Percentiles rank a stretch among this genome's conserved stretches.
These are phyloP conservation scores for Epichloe typhina DNA, from an alignment of 2,329 filamentous ascomycete genomes.

Conservation along the genomic window DNA sequence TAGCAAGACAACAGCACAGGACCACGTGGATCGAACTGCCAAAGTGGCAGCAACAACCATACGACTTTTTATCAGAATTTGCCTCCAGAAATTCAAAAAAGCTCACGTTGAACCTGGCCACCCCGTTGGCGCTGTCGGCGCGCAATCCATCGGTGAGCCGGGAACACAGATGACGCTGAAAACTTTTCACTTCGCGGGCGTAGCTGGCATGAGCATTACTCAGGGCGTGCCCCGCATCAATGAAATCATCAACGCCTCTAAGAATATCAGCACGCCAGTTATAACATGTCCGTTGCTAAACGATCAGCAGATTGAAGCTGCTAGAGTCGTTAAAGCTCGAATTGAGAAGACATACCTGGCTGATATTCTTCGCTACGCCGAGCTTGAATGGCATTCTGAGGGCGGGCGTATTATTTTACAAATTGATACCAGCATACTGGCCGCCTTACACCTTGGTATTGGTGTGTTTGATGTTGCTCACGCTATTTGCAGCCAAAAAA, in stretches of 20 bases:
- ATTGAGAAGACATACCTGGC: slow-evolving; percentile 90
- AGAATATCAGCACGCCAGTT: slow-evolving; percentile 84
- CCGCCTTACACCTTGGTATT: slow-evolving; percentile 72
- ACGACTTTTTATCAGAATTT: slow-evolving; percentile 63
- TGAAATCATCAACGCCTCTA: slow-evolving; percentile 98
- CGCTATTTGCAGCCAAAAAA: slow-evolving; percentile 65
- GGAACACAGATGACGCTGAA: slow-evolving; percentile 99
- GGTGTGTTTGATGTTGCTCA: slow-evolving; percentile 57
- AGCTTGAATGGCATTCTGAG: slow-evolving; percentile 75
- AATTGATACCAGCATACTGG: slow-evolving; percentile 67
- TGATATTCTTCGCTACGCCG: slow-evolving; percentile 68
- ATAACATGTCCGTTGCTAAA: slow-evolving; percentile 79
- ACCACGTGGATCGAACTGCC: slow-evolving; percentile 55
- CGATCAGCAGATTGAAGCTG: slow-evolving; percentile 59
- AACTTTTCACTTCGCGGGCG: slow-evolving; percentile 99
- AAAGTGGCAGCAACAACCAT: slow-evolving; percentile 72
- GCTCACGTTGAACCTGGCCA: slow-evolving; percentile 90
- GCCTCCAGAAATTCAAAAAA: slow-evolving; percentile 78
- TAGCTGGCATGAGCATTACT: slow-evolving; percentile 98
- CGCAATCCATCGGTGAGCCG: slow-evolving; percentile 94
- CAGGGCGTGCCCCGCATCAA: slow-evolving; percentile 99
- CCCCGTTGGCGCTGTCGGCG: slow-evolving; percentile 88
- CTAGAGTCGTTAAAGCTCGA: slow-evolving; percentile 80
- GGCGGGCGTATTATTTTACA: slow-evolving; percentile 67
- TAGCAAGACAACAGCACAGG: slow-evolving; percentile 14